These are phyloP conservation scores for Fusarium graminum DNA, from an alignment of 2,329 filamentous ascomycete species.

Conservation along the genomic window DNA sequence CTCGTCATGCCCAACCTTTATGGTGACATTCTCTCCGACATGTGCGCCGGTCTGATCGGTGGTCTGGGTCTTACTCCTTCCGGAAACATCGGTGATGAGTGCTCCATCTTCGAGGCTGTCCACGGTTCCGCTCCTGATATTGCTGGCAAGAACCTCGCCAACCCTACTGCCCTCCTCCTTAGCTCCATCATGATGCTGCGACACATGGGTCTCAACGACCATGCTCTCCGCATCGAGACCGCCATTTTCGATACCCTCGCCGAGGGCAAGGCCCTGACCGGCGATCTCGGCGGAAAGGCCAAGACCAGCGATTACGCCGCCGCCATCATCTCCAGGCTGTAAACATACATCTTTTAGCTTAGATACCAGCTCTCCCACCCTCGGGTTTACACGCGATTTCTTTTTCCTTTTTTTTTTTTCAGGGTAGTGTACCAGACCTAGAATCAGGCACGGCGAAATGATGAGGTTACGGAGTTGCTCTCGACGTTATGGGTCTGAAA, in stretches of 20 bases:
- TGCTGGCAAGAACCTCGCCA: slow-evolving; percentile 93
- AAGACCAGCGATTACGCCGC: slow-evolving; percentile 95
- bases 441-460: slow-evolving; percentile 50
- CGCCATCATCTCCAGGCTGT: slow-evolving; percentile 84
- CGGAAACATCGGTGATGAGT: slow-evolving; percentile 98
- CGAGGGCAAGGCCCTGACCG: slow-evolving; percentile 96
- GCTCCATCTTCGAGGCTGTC: slow-evolving; percentile 99
- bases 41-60: slow-evolving; percentile 98
- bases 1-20: slow-evolving; percentile 99
- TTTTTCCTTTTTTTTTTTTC: slow-evolving; percentile 41
- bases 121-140: slow-evolving; percentile 98
- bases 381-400: slow-evolving; percentile 41
- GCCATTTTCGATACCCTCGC: slow-evolving; percentile 95
- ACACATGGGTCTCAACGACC: slow-evolving; percentile 91
- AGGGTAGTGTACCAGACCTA: slow-evolving; percentile 51
- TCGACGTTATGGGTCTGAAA: slow-evolving; percentile 25
- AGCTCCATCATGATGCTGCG: slow-evolving; percentile 99
- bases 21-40: slow-evolving; percentile 99
- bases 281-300: slow-evolving; percentile 94
- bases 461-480: slow-evolving; percentile 46
- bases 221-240: slow-evolving; percentile 90
- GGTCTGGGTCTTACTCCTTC: slow-evolving; percentile 97
- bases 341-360: slow-evolving; percentile 51
- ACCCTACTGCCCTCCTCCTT: slow-evolving; percentile 95
- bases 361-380: slow-evolving; percentile 46